Base-by-base conservation (phyloP, 2,329 filamentous ascomycete genomes). In the Fusarium sp. region DNA sequence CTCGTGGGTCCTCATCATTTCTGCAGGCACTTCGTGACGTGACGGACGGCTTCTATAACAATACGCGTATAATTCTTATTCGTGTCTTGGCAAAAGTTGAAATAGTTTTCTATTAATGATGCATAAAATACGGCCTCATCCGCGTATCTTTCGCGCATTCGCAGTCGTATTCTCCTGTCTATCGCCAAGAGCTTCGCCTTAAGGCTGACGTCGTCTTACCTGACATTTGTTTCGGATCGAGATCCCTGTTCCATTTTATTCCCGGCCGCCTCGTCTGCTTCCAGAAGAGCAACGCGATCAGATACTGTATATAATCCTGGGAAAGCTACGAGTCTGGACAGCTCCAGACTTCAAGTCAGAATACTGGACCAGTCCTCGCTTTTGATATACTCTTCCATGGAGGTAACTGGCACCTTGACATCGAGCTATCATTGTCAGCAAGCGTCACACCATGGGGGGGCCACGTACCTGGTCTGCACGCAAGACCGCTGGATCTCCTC, bases 21-120 rank as follows among this genome's bases (percentile, higher is more conserved):
- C 57, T 60, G 56, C 56, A 55, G 10, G 25, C 56, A 61, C 56
- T 60, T 19, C 19, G 19, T 36, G 43, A 55, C n/a, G n/a, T n/a
- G n/a, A n/a, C n/a, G n/a, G n/a, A n/a, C 38, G 28, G 24, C 34
- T 43, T 15, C 34, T 35, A 4, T 15, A 38, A 22, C 11, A 38
- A 19, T 41, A 7, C 8, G 28, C 39, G 10, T 31, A n/a, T 13
- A n/a, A 24, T 3, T 11, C 22, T 24, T 13, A 42, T 43, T 36
- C 31, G 19, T 26, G 19, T 8, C 32, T 19, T 10, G 34, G 15
- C 12, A 24, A 19, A 19, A 19, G 19, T 19, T 3, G 19, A 19
- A 19, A 19, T 19, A 19, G 19, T 19, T 19, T 19, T 19, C 19
- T 19, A 19, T 19, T 19, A 19, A 19, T 19, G 19, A 19, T 19